phyloP scores from a whole-genome alignment of 176 grass and related monocot species.

The Pharus latifolius region DNA sequence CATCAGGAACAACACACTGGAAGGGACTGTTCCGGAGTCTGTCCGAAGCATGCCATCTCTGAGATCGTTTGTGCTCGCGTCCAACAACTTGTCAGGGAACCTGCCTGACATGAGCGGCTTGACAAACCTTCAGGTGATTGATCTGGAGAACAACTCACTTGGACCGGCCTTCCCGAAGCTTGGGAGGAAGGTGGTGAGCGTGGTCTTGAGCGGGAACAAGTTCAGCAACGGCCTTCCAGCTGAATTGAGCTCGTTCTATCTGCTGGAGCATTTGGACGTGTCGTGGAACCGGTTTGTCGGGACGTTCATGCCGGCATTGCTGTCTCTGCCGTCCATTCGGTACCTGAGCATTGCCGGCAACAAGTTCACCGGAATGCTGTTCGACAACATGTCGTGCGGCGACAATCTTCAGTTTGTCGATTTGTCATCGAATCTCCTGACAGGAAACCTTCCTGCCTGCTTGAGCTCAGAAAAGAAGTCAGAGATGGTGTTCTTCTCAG shows the following conservation, averaged over 20 bases:
- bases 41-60: conserved; percentile 40
- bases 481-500: conserved; percentile 25
- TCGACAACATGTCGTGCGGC: conserved; percentile 47
- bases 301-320: conserved; percentile 49
- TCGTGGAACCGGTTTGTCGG: conserved; percentile 79
- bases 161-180: conserved; percentile 71
- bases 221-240: conserved; percentile 46
- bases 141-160: conserved; percentile 66
- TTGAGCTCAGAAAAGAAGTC: conserved; percentile 26
- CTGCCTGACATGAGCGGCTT: conserved; percentile 59
- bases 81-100: conserved; percentile 60
- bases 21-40: conserved; percentile 50
- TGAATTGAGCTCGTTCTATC: conserved; percentile 37
- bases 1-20: conserved; percentile 67
- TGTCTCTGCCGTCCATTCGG: conserved; percentile 64
- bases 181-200: conserved; percentile 53
- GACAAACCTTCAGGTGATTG: conserved; percentile 54
- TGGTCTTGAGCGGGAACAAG: conserved; percentile 66
- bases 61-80: conserved; percentile 58
- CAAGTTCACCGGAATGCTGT: conserved; percentile 79
- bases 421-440: conserved; percentile 74
- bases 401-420: conserved; percentile 64
- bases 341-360: conserved; percentile 66
- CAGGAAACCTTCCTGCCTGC: conserved; percentile 56
- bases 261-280: conserved; percentile 65